Percentiles rank a stretch among this genome's conserved stretches.
phyloP scores from a whole-genome alignment of 352 stramenopile species.

The Phytophthora pisi region DNA sequence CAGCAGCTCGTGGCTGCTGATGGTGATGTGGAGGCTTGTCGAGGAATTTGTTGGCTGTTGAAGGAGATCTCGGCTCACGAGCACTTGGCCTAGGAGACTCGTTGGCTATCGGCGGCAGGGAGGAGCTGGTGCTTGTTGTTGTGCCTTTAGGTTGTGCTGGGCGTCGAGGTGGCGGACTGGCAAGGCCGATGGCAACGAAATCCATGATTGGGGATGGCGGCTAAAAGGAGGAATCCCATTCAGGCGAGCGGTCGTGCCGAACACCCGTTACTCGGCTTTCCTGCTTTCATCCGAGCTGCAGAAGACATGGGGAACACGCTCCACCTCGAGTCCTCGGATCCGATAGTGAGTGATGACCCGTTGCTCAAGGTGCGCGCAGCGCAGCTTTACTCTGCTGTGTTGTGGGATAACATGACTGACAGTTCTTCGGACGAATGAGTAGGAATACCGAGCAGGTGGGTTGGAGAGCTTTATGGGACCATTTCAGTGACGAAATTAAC shows the following conservation, averaged over 20 bases:
- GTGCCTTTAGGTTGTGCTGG: conserved; percentile 16
- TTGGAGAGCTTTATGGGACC: neutral
- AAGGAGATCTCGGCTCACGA: conserved; percentile 4
- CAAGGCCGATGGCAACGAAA: conserved; percentile 24
- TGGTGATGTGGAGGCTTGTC: conserved; percentile 26
- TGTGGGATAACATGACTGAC: neutral
- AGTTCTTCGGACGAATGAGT: neutral
- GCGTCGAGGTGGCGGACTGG: conserved; percentile 29
- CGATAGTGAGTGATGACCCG: conserved; percentile 53
- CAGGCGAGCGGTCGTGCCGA: conserved; percentile 4
- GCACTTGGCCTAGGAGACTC: conserved; percentile 21
- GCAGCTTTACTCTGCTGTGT: neutral
- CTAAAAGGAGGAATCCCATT: conserved; percentile 12
- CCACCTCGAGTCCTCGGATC: conserved; percentile 31
- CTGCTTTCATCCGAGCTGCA: neutral
- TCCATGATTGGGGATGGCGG: conserved; percentile 19
- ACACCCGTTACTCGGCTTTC: conserved; percentile 18
- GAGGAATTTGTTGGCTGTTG: conserved; percentile 4
- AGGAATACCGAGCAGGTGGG: conserved; percentile 13
- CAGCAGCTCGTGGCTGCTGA: conserved; percentile 23
- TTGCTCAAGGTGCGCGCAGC: conserved; percentile 37
- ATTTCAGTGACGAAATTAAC: conserved; percentile 1
- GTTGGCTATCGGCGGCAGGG: conserved; percentile 22
- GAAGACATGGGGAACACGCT: conserved; percentile 52
- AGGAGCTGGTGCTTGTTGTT: conserved; percentile 14